Base-by-base conservation (phyloP, 2,329 filamentous ascomycete species). In the Dryadomyces quercus-mongolicae region DNA sequence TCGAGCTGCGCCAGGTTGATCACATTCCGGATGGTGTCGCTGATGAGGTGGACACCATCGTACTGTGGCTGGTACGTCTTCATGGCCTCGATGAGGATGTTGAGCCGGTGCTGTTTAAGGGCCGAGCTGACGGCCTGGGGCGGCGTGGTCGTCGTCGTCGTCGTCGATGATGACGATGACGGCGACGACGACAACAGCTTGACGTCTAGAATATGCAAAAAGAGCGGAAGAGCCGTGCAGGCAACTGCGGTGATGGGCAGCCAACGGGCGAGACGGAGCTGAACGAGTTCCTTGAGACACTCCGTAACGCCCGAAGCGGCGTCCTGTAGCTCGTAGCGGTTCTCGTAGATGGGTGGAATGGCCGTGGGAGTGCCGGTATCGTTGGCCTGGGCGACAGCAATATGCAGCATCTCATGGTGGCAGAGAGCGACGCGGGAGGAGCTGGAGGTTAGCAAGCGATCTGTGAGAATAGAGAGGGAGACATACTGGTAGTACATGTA, bases 371-470 rank as follows among this genome's bases (percentile, higher is more conserved):
- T 20, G 48, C 18, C 20, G 12, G 10, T 22, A 21, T 65, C 63
- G 49, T 68, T 61, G 44, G 69, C 66, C 57, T 67, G 67, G 5
- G 67, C 64, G 21, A 71, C 67, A n/a, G 70, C 71, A 3, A 73
- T 62, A 18, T 74, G 58, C 9, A 60, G 55, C 21, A 58, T 53
- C 48, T 59, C 58, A 48, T 60, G 57, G 21, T 60, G 58, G 47
- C 58, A 58, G 34, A 60, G 55, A 2, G 58, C 58, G 3, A 60
- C 58, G 20, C 57, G 57, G 16, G 58, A 53, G 21, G 58, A 58
- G 51, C 55, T 56, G 18, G 9, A 8, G 20, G 31, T 46, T 31
- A 51, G 42, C 13, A 12, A 21, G 12, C 1, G 13, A 18, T 25
- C 21, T 7, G 18, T 40, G 18, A 20, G 13, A 21, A 6, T 7